Evolutionary conservation across 768 basidiomycete genomes (phyloP), one percentile per base, ranked within the genome.

Genomic region (Chlorophyllum brunneum): DNA sequence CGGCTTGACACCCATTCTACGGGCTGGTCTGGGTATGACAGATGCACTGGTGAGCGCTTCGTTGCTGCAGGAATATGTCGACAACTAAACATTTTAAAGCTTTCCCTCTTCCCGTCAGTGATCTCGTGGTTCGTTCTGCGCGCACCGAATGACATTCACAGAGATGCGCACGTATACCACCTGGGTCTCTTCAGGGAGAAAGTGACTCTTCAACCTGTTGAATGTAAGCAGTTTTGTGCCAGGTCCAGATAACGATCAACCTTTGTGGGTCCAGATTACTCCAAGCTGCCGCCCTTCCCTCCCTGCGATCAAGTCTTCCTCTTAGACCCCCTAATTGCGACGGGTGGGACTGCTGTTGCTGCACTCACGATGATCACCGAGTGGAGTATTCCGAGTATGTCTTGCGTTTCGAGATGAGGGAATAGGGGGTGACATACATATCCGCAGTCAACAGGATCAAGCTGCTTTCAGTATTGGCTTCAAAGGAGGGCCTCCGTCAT

Each of bases 11-110:
- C 95, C 95, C 34, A 92, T 98, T 60, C 74, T 98, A 51, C 83
- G 95, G 33, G 95, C 95, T 26, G 95, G 95, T 4, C 71, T 95
- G 56, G 92, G 93, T 15, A 95, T 98, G 92, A 81, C 88, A 0
- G 92, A 95, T 59, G 91, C 89, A 18, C 68, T 97, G 63, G 78
- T 80, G 56, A 40, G 69, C 89, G 56, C 65, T 70, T 40, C 37
- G 1, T 48, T 46, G 18, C 54, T 38, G 38, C n/a, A 23, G 5
- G 8, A 11, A 36, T 11, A 47, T 48, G 27, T 39, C 40, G 8
- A n/a, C 24, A 37, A 31, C 34, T 42, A 24, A 55, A 13, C 31
- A 51, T 49, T 26, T 56, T 54, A 55, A 42, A 80, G 70, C 70
- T 95, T 55, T 81, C 80, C 48, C 73, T 95, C 45, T 95, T 95